phyloP scores from a whole-genome alignment of 2,329 filamentous ascomycete genomes.

The Fusarium illudens region DNA sequence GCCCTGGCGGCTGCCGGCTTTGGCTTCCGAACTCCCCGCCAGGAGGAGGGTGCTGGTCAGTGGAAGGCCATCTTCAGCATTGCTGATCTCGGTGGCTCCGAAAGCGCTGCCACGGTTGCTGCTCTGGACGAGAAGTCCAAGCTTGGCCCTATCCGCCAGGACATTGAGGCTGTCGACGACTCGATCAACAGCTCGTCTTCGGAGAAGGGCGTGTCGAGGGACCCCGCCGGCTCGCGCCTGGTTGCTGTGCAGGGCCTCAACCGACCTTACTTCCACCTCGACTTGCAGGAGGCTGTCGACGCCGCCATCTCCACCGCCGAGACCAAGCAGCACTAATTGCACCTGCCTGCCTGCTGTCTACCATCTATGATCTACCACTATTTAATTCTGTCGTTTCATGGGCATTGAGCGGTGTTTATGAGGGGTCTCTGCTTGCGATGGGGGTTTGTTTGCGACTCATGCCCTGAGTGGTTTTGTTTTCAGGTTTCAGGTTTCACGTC shows the following conservation, averaged over 20 bases:
- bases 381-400: slow-evolving; percentile 4
- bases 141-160: slow-evolving; percentile 31
- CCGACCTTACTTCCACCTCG: slow-evolving; percentile 62
- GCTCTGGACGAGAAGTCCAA: slow-evolving; percentile 67
- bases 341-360: not conserved
- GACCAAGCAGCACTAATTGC: slow-evolving; percentile 37
- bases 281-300: slow-evolving; percentile 59
- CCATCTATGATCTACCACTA: not conserved
- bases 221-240: slow-evolving; percentile 44
- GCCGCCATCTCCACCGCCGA: slow-evolving; percentile 51
- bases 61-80: slow-evolving; percentile 90
- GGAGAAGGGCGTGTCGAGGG: slow-evolving; percentile 42
- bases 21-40: slow-evolving; percentile 51
- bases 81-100: slow-evolving; percentile 79
- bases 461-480: not conserved
- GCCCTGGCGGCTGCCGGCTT: slow-evolving; percentile 64
- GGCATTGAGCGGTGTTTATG: slow-evolving; percentile 14
- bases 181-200: slow-evolving; percentile 35
- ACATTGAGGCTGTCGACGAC: slow-evolving; percentile 42
- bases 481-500: slow-evolving; percentile 3
- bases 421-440: not conserved
- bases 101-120: slow-evolving; percentile 66
- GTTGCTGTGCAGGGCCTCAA: slow-evolving; percentile 57
- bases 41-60: slow-evolving; percentile 40
- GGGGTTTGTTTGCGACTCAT: not conserved